phyloP scores from a whole-genome alignment of 2,329 filamentous ascomycete genomes.

The Colletotrichum salicis region DNA sequence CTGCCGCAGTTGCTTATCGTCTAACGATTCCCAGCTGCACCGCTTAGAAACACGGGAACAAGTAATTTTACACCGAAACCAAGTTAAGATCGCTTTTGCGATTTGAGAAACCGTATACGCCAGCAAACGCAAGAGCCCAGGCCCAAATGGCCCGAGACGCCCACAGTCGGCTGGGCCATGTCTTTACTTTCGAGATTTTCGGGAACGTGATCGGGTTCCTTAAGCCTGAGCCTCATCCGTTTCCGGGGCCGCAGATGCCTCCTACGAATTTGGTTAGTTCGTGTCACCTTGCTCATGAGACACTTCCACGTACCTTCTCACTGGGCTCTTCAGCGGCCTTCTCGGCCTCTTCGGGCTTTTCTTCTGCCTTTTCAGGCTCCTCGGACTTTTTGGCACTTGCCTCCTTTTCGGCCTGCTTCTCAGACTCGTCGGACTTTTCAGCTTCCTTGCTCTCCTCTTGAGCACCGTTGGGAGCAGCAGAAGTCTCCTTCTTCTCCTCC shows the following conservation, averaged over 20 bases:
- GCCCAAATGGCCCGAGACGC: constrained; percentile 7
- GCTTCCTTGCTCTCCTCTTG: constrained; percentile 52
- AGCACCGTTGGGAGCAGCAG: constrained; percentile 49
- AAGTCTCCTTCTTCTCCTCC: constrained; percentile 51
- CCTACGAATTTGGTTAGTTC: constrained; percentile 20
- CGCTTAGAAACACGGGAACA: constrained; percentile 6
- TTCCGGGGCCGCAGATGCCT: constrained; percentile 44
- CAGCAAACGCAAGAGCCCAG: constrained; percentile 35
- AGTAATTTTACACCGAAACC: constrained; percentile 36
- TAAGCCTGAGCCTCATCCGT: constrained; percentile 51
- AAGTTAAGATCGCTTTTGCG: constrained; percentile 33
- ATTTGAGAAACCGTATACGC: constrained; percentile 35
- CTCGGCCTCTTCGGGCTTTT: constrained; percentile 41
- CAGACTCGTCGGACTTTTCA: constrained; percentile 52
- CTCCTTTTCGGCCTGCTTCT: constrained; percentile 51
- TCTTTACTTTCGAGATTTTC: constrained; percentile 20
- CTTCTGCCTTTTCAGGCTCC: constrained; percentile 45
- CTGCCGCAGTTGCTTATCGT: constrained; percentile 14
- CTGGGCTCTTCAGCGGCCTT: constrained; percentile 38
- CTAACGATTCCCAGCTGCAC: constrained; percentile 23
- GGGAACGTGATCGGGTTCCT: constrained; percentile 22
- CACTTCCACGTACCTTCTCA: constrained; percentile 48
- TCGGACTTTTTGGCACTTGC: constrained; percentile 48
- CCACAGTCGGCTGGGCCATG: constrained; percentile 17
- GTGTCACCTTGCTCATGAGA: not conserved